Evolutionary conservation across 2,329 filamentous ascomycete genomes (phyloP).

Genomic region (Graphiopsis chlorocephala): DNA sequence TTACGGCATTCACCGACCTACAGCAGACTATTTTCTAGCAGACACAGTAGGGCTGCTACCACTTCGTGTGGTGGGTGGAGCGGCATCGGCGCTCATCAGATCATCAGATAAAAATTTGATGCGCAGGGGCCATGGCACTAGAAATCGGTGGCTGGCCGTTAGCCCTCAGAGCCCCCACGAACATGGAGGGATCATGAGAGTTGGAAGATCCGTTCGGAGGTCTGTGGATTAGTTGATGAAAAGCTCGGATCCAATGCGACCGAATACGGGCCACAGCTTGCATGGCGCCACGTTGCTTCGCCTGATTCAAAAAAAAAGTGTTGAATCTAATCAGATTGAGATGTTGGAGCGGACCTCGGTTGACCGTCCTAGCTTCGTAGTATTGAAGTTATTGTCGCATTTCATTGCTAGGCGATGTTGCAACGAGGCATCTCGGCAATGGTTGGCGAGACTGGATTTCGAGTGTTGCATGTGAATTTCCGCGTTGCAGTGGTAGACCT

Average conservation of each 20-base stretch:
- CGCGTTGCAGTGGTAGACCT: no score
- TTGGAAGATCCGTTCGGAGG: background rate
- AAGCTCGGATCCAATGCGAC: background rate
- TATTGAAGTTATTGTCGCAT: background rate
- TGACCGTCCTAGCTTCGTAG: background rate
- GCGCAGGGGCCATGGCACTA: background rate
- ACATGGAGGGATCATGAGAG: background rate
- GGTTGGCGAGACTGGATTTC: background rate
- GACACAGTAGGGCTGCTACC: background rate
- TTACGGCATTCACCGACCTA: background rate
- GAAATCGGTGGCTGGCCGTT: background rate
- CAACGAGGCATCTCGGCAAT: background rate
- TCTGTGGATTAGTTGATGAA: background rate
- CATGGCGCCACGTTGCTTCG: slow-evolving; percentile 5
- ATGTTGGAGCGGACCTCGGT: background rate
- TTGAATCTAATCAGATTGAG: slow-evolving; percentile 8
- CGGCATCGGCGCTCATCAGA: slow-evolving; percentile 9
- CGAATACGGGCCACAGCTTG: background rate
- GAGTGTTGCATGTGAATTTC: background rate
- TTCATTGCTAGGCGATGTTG: background rate
- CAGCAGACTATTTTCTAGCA: background rate
- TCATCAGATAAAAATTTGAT: slow-evolving; percentile 9
- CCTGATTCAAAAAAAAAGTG: background rate
- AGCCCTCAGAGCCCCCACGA: background rate
- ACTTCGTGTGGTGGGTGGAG: background rate